Base-by-base conservation (phyloP, 768 basidiomycete genomes). In the Pluteus cervinus region DNA sequence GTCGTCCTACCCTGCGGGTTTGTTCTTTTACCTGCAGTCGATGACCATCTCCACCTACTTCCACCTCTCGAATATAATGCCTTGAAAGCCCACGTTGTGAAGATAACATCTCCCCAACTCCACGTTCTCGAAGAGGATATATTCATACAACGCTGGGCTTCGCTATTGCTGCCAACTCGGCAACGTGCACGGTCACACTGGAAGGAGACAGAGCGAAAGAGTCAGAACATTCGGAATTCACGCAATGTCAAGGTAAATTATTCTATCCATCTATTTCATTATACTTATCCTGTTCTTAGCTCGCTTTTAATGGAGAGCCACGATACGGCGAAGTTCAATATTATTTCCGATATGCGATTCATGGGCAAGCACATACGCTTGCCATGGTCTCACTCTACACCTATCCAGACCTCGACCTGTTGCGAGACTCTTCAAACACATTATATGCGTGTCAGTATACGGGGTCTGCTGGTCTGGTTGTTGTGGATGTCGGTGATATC, bases 81-180 rank as follows among this genome's bases (percentile, higher is more conserved):
- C 20, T 25, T n/a, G 23, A 36, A 23, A 24, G 21, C 10, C 17
- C 26, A 12, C 26, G 4, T 22, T 14, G 5, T 25, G 24, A 22
- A 24, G 16, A 10, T 24, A n/a, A 7, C 33, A 25, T 24, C 32
- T 30, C 18, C 4, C 22, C 4, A 7, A 23, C 26, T 8, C 10
- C 34, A 22, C 14, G 21, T 36, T 10, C 24, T 17, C 4, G 14
- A 40, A 35, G 15, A 10, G 14, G 12, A 11, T 2, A 6, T 18
- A n/a, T 14, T n/a, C 6, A 34, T 34, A 8, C 24, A 43, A 38
- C 18, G 31, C 23, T 54, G 47, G 52, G 49, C 46, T 0, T 35
- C 36, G 1, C 24, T 53, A 0, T 36, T 16, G 16, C 40, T 53
- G 15, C 51, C 51, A 3, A 54, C 39, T 36, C 44, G 47, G 10